Conservation (phyloP, 108 stramenopile genomes). For the Nannochloropsis gaditana region DNA sequence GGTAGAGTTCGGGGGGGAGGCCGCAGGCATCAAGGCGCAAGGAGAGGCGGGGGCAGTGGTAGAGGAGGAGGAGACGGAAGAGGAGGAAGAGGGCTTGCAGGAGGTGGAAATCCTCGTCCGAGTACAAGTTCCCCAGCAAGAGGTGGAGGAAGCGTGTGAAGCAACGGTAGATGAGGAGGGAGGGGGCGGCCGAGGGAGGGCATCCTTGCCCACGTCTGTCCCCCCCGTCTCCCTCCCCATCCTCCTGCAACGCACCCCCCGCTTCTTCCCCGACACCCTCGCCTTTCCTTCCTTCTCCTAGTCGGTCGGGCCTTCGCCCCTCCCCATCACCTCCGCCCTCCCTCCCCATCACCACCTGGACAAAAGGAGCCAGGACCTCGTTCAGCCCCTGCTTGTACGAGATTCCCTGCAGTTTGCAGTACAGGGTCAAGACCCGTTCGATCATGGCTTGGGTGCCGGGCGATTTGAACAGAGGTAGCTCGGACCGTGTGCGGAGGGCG, state of each 20-base stretch:
- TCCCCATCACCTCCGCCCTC: not conserved
- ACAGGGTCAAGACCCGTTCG: not conserved
- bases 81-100: constrained; percentile 10
- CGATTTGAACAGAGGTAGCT: not conserved
- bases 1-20: not conserved
- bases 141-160: not conserved
- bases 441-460: not conserved
- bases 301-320: too few relatives aligned
- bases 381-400: not conserved
- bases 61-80: constrained; percentile 19
- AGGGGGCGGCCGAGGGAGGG: not conserved
- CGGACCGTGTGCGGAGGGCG: constrained; percentile 6
- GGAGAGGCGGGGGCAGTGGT: constrained; percentile 16
- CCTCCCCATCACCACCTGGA: not conserved
- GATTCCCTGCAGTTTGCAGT: not conserved
- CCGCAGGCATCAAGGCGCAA: not conserved
- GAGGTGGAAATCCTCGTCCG: not conserved
- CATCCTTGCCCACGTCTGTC: too few relatives aligned
- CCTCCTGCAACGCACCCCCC: not conserved
- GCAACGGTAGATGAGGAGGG: not conserved
- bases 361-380: not conserved
- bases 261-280: not conserved
- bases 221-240: not conserved
- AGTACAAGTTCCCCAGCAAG: not conserved
- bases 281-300: not conserved